Evolutionary conservation across 768 basidiomycete species (phyloP), one percentile per base, ranked within the genome.

Genomic region (Termitomyces eurrhizus): DNA sequence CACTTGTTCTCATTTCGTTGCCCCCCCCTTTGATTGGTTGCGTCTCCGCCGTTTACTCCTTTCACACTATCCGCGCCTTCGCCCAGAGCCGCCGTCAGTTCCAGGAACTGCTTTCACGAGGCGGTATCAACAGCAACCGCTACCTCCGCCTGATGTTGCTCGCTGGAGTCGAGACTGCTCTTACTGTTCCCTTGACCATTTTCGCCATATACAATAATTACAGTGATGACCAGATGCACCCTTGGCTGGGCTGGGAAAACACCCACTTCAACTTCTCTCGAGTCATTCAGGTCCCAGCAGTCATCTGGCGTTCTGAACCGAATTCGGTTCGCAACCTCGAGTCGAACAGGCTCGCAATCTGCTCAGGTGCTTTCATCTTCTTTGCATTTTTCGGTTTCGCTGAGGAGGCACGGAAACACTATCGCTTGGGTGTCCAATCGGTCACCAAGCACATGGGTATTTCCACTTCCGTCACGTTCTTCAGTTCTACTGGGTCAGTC

Each of bases 311-410:
- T 72, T 33, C 55, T 26, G 1, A 53, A 46, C 39, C 69, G 60
- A 2, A 0, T 1, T 0, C 49, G 6, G 65, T 68, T 0, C 33
- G 64, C 4, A 18, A 61, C 0, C 2, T 80, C 3, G 75, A 82
- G 65, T 37, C 75, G 26, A 64, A 68, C 1, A 74, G 82, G 8
- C 84, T 83, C 80, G 45, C 67, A 0, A 59, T 61, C 1, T 68
- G 78, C 52, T 11, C 76, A 11, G 77, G 74, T 52, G 77, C 79
- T 1, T 69, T 83, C 50, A 6, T 77, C 16, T 85, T 85, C 72
- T 87, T 87, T 63, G 64, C 66, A 7, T 79, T 83, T 69, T 87
- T 87, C 65, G 84, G 83, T 6, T 78, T 85, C 45, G 78, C 77
- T 0, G 73, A 73, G 33, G 84, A 85, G 64, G 83, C 83, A 9